phyloP scores from a whole-genome alignment of 2,329 filamentous ascomycete species.

The Ophiocordyceps camponoti-leonardi region DNA sequence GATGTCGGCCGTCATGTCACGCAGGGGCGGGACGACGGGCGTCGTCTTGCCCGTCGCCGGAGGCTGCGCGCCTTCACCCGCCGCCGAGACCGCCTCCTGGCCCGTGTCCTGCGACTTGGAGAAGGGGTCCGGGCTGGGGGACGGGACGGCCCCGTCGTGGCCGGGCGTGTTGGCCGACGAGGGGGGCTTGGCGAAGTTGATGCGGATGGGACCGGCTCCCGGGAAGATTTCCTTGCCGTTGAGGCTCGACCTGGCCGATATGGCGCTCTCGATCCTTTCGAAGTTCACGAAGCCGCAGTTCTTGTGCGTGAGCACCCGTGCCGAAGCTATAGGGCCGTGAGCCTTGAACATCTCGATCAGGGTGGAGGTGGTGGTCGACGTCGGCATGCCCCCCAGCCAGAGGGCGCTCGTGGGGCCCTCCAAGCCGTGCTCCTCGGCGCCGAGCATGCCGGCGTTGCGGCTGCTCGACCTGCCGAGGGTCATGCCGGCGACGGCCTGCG shows the following conservation, averaged over 20 bases:
- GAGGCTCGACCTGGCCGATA: slow-evolving; percentile 70
- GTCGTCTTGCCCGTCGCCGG: slow-evolving; percentile 20
- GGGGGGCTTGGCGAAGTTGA: slow-evolving; percentile 93
- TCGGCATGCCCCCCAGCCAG: slow-evolving; percentile 95
- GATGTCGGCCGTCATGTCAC: slow-evolving; percentile 70
- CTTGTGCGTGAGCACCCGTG: slow-evolving; percentile 90
- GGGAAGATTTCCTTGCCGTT: slow-evolving; percentile 98
- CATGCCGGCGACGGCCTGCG: slow-evolving; percentile 69
- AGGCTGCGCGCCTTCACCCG: slow-evolving; percentile 19
- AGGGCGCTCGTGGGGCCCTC: slow-evolving; percentile 85
- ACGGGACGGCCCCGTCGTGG: slow-evolving; percentile 72
- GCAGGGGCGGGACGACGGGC: slow-evolving; percentile 53
- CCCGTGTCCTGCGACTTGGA: slow-evolving; percentile 34
- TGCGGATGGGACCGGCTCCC: slow-evolving; percentile 81
- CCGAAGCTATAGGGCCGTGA: slow-evolving; percentile 84
- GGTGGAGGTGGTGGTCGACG: slow-evolving; percentile 90
- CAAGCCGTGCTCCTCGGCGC: slow-evolving; percentile 59
- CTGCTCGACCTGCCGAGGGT: slow-evolving; percentile 51
- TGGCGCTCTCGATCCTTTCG: slow-evolving; percentile 75
- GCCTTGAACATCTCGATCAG: slow-evolving; percentile 86
- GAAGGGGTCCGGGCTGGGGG: slow-evolving; percentile 79
- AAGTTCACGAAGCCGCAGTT: slow-evolving; percentile 99
- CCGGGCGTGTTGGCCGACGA: slow-evolving; percentile 81
- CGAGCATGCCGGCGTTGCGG: slow-evolving; percentile 49
- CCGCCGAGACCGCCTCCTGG: slow-evolving; percentile 13